Conservation (phyloP, 2,329 filamentous ascomycete genomes). For the Penicillium sp. region DNA sequence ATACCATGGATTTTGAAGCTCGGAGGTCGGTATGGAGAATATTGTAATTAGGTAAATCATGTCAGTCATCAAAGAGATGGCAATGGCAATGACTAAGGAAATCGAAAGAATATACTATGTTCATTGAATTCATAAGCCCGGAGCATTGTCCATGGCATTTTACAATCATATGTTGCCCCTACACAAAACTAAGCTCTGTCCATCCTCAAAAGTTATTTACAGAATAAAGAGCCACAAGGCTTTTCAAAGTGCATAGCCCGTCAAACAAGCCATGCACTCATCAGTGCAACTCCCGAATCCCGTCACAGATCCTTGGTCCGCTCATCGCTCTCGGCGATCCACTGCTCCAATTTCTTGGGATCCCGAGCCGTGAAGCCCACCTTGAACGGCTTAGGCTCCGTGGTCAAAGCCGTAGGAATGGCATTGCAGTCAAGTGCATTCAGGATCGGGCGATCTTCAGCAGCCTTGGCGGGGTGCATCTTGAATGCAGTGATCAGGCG, state of each 20-base stretch:
- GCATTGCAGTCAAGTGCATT: slow-evolving; percentile 60
- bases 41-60: no score
- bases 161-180: not conserved
- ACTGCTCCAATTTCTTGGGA: slow-evolving; percentile 48
- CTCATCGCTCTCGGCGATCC: slow-evolving; percentile 57
- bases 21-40: no score
- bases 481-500: slow-evolving; percentile 61
- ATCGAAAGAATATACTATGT: not conserved
- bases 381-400: slow-evolving; percentile 65
- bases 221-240: not conserved
- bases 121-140: not conserved
- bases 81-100: no score
- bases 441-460: slow-evolving; percentile 54
- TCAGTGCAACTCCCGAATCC: slow-evolving; percentile 4
- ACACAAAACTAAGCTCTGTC: not conserved
- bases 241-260: not conserved
- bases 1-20: not conserved
- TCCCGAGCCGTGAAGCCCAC: slow-evolving; percentile 56
- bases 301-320: slow-evolving; percentile 50
- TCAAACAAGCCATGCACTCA: not conserved
- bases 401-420: slow-evolving; percentile 60
- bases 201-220: not conserved
- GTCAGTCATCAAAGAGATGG: no score
- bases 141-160: not conserved
- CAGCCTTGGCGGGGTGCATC: slow-evolving; percentile 52